Conservation (phyloP, 1,284 basidiomycete genomes). For the Fomitopsis palustris region DNA sequence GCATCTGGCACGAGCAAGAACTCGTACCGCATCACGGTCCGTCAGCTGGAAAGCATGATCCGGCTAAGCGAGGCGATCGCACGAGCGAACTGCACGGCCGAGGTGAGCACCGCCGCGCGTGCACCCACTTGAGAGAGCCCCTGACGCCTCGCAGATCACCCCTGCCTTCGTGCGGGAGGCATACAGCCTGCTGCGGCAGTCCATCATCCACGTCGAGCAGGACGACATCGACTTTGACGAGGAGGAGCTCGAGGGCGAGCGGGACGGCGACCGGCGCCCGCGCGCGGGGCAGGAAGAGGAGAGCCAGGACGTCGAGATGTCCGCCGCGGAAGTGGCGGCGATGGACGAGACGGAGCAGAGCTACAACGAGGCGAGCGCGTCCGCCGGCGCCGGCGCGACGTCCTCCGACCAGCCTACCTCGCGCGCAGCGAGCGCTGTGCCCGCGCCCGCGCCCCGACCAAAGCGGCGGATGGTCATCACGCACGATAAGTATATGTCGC, state of each 20-base stretch:
- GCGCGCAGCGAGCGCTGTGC: constrained; percentile 32
- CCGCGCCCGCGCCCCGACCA: constrained; percentile 29
- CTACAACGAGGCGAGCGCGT: constrained; percentile 39
- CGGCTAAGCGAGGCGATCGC: constrained; percentile 97
- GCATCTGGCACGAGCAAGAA: constrained; percentile 84
- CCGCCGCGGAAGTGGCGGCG: constrained; percentile 50
- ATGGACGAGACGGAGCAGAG: constrained; percentile 60
- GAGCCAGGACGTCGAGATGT: constrained; percentile 64
- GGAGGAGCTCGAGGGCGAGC: constrained; percentile 72
- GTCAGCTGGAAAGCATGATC: constrained; percentile 97
- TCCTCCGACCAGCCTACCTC: constrained; percentile 23
- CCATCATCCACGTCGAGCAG: constrained; percentile 99
- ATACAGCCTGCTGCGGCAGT: constrained; percentile 89
- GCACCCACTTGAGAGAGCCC: neutral
- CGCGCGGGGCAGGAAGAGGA: constrained; percentile 35
- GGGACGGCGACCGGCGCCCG: constrained; percentile 32
- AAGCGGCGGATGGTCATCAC: constrained; percentile 89
- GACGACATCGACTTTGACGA: constrained; percentile 98
- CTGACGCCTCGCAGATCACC: constrained; percentile 59
- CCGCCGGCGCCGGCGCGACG: constrained; percentile 18
- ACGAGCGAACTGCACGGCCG: constrained; percentile 90
- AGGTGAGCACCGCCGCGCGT: constrained; percentile 43
- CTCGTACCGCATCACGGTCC: constrained; percentile 94
- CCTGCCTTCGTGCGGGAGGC: constrained; percentile 96
- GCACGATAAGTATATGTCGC: constrained; percentile 90